Evolutionary conservation across 2,329 filamentous ascomycete species (phyloP).

Genomic region (Rasamsonia emersonii): DNA sequence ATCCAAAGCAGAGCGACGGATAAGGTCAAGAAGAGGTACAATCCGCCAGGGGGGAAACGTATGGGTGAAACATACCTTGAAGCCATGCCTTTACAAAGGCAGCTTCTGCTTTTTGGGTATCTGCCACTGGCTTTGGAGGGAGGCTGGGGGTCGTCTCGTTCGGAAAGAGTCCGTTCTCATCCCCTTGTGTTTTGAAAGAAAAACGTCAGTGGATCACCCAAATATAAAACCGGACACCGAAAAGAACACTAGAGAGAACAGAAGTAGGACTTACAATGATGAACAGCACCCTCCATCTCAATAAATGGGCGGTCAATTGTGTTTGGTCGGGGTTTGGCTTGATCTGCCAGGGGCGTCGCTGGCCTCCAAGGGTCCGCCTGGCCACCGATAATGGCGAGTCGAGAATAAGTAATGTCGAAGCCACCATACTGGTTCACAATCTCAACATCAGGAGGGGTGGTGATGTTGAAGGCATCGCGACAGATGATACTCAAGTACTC

Average conservation of each 20-base stretch:
- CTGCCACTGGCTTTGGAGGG: conserved; percentile 39
- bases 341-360: conserved; percentile 62
- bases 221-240: too few species aligned
- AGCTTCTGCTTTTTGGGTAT: conserved; percentile 38
- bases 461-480: conserved; percentile 61
- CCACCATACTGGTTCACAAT: conserved; percentile 70
- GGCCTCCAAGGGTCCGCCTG: conserved; percentile 72
- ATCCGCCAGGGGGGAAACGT: too few species aligned
- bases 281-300: conserved; percentile 44
- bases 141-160: conserved; percentile 43
- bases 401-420: conserved; percentile 62
- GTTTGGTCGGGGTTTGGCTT: conserved; percentile 47
- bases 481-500: conserved; percentile 57
- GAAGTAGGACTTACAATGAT: conserved; percentile 8
- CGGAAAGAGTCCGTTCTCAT: conserved; percentile 43
- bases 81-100: conserved; percentile 45
- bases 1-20: too few species aligned
- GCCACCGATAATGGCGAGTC: conserved; percentile 70
- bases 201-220: not conserved
- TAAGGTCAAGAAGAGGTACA: too few species aligned
- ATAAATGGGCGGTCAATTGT: conserved; percentile 61
- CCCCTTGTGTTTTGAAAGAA: conserved; percentile 21
- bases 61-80: conserved; percentile 18
- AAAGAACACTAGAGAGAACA: not conserved
- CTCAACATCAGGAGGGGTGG: conserved; percentile 51